phyloP scores from a whole-genome alignment of 257 asterid species.

The Leonotis leonurus region DNA sequence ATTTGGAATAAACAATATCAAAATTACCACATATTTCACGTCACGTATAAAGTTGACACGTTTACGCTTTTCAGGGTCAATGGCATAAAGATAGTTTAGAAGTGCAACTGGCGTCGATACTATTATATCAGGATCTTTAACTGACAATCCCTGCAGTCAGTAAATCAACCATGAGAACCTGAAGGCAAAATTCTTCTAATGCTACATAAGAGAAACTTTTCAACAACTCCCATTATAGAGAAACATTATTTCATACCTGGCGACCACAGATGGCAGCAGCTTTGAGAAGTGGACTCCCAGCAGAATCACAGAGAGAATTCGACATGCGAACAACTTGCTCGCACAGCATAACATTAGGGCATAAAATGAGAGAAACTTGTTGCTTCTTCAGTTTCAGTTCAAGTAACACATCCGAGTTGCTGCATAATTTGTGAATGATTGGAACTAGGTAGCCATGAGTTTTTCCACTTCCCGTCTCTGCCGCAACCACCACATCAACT shows the following conservation, averaged over 20 bases:
- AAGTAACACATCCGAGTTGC: conserved; percentile 22
- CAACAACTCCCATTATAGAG: background rate
- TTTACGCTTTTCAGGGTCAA: conserved; percentile 48
- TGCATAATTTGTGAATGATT: conserved; percentile 55
- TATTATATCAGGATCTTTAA: conserved; percentile 67
- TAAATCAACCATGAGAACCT: conserved; percentile 15
- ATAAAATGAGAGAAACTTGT: conserved; percentile 62
- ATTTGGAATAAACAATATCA: conserved; percentile 11
- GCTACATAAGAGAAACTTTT: background rate
- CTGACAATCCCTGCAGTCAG: conserved; percentile 69
- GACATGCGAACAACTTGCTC: conserved; percentile 99
- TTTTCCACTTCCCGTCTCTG: conserved; percentile 98
- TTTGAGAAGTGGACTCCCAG: conserved; percentile 58
- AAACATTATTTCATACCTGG: conserved; percentile 44
- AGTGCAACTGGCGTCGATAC: conserved; percentile 95
- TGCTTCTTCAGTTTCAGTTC: conserved; percentile 30
- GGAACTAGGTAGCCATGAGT: conserved; percentile 94
- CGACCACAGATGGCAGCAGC: conserved; percentile 82
- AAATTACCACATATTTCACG: conserved; percentile 76
- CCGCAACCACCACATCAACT: conserved; percentile 84
- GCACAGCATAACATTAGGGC: conserved; percentile 94
- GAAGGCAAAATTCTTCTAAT: background rate
- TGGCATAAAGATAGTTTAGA: conserved; percentile 69
- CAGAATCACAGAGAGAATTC: conserved; percentile 46
- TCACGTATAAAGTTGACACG: conserved; percentile 55